Conservation (phyloP, 2,329 filamentous ascomycete genomes). For the Microthyrium microscopicum region DNA sequence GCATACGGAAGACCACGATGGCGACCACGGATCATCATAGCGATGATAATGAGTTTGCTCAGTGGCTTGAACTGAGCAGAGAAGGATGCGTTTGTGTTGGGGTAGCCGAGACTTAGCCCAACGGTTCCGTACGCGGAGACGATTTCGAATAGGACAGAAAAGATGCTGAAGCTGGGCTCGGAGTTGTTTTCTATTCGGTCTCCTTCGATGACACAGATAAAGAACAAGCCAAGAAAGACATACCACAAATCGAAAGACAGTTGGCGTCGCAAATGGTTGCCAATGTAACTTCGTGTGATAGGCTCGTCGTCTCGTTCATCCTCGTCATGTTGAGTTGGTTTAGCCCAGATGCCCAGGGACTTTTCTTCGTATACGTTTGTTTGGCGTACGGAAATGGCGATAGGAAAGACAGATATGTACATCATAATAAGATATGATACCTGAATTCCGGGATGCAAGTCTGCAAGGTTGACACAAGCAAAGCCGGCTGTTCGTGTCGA, state of each 20-base stretch:
- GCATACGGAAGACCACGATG: slow-evolving; percentile 51
- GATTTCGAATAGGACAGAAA: slow-evolving; percentile 27
- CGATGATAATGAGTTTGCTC: slow-evolving; percentile 47
- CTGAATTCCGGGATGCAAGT: slow-evolving; percentile 77
- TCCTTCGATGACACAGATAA: slow-evolving; percentile 82
- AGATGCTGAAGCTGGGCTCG: slow-evolving; percentile 34
- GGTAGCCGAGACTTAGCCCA: slow-evolving; percentile 73
- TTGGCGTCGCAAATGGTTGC: slow-evolving; percentile 79
- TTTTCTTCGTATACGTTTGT: slow-evolving; percentile 96
- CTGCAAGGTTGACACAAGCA: slow-evolving; percentile 57
- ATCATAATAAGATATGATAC: slow-evolving; percentile 97
- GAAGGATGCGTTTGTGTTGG: slow-evolving; percentile 60
- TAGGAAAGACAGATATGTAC: slow-evolving; percentile 96
- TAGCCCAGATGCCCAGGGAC: slow-evolving; percentile 56
- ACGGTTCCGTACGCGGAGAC: slow-evolving; percentile 56
- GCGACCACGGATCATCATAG: slow-evolving; percentile 48
- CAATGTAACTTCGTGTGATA: slow-evolving; percentile 64
- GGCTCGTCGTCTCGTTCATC: slow-evolving; percentile 31
- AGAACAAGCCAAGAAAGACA: slow-evolving; percentile 82
- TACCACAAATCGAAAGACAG: slow-evolving; percentile 97
- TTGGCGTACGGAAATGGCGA: slow-evolving; percentile 82
- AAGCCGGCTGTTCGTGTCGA: slow-evolving; percentile 87
- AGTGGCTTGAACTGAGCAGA: slow-evolving; percentile 64
- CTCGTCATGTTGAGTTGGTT: slow-evolving; percentile 23
- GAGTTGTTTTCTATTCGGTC: slow-evolving; percentile 43